These are phyloP conservation scores for Hyphodiscus sp. DNA, from an alignment of 2,329 filamentous ascomycete genomes.

Conservation along the genomic window DNA sequence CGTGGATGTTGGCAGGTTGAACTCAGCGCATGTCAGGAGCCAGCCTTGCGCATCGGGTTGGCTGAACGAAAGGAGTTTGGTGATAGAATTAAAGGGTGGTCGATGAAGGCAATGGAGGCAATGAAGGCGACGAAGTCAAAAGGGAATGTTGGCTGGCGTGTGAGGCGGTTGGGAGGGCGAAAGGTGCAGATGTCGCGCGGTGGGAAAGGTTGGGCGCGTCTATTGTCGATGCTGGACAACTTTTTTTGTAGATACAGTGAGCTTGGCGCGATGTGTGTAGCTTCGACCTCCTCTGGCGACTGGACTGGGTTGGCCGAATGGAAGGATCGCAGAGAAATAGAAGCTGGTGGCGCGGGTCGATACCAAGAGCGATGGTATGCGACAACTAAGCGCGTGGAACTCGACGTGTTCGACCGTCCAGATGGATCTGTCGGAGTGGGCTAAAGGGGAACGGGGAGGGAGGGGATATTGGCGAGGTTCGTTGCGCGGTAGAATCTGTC, in stretches of 20 bases:
- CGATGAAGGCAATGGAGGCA: constrained; percentile 11
- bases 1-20: constrained; percentile 15
- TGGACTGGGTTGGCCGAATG: constrained; percentile 16
- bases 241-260: constrained; percentile 24
- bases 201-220: constrained; percentile 23
- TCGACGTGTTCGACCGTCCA: constrained; percentile 17
- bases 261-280: constrained; percentile 27
- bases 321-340: neutral
- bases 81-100: constrained; percentile 15
- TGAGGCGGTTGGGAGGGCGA: constrained; percentile 7
- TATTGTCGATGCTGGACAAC: constrained; percentile 24
- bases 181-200: constrained; percentile 18
- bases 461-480: neutral
- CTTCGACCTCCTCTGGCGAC: constrained; percentile 2
- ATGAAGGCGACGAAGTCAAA: constrained; percentile 11
- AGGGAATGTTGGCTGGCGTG: constrained; percentile 4
- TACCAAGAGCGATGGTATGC: constrained; percentile 7
- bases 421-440: constrained; percentile 2
- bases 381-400: constrained; percentile 13
- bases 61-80: constrained; percentile 10
- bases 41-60: constrained; percentile 31
- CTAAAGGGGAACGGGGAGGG: neutral
- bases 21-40: constrained; percentile 29
- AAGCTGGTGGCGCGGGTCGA: constrained; percentile 1
- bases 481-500: constrained; percentile 1